Evolutionary conservation across 2,329 filamentous ascomycete genomes (phyloP).

Genomic region (Teratosphaeria destructans): DNA sequence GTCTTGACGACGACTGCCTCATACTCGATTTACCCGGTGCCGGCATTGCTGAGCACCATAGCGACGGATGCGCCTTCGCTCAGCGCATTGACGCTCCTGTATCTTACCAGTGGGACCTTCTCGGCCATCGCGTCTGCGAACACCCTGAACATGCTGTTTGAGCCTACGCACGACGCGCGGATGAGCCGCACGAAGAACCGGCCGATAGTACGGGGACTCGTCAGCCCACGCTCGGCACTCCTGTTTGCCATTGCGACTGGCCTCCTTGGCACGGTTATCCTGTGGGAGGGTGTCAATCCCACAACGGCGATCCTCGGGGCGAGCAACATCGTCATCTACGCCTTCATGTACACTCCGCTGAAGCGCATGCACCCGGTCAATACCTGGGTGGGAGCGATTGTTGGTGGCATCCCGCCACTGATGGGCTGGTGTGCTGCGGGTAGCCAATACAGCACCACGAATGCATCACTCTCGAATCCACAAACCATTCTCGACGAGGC

Average conservation of each 20-base stretch:
- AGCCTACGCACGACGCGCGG: slow-evolving; percentile 76
- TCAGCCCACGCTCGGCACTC: slow-evolving; percentile 60
- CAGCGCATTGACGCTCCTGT: slow-evolving; percentile 81
- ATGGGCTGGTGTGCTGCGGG: slow-evolving; percentile 98
- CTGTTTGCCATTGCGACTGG: slow-evolving; percentile 71
- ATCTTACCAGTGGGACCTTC: slow-evolving; percentile 76
- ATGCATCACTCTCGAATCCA: slow-evolving; percentile 8
- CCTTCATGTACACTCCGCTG: slow-evolving; percentile 82
- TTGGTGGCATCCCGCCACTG: slow-evolving; percentile 85
- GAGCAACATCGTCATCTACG: slow-evolving; percentile 80
- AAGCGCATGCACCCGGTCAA: slow-evolving; percentile 81
- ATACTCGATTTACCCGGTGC: slow-evolving; percentile 88
- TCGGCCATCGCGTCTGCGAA: slow-evolving; percentile 88
- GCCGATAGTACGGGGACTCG: slow-evolving; percentile 71
- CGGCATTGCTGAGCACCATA: slow-evolving; percentile 65
- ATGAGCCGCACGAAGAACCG: slow-evolving; percentile 92
- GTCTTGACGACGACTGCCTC: slow-evolving; percentile 82
- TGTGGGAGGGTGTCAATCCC: slow-evolving; percentile 88
- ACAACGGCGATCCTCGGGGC: slow-evolving; percentile 80
- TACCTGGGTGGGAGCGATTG: slow-evolving; percentile 88
- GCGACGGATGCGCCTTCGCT: slow-evolving; percentile 64
- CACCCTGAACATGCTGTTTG: slow-evolving; percentile 93
- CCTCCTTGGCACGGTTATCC: slow-evolving; percentile 54
- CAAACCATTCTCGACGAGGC: slow-evolving; percentile 19
- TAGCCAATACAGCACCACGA: slow-evolving; percentile 59